Evolutionary conservation across 176 grass and related monocot species (phyloP).

Genomic region (sorghum (Sorghum bicolor)): Sorghum_bicolor_NCBIv3 NC_012875.2:43586001-43586500

Average conservation of each 20-base stretch:
- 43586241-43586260: background rate
- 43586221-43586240: too few species aligned
- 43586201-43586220: background rate
- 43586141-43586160: background rate
- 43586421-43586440: slow-evolving; percentile 7
- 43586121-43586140: background rate
- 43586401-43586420: slow-evolving; percentile 45
- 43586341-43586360: slow-evolving; percentile 53
- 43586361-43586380: slow-evolving; percentile 48
- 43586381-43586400: slow-evolving; percentile 26
- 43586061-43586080: background rate
- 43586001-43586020: background rate
- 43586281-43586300: slow-evolving; percentile 38
- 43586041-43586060: background rate
- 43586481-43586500: slow-evolving; percentile 42
- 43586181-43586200: background rate
- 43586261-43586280: background rate
- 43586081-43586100: background rate
- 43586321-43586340: slow-evolving; percentile 56
- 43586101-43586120: background rate
- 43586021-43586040: background rate
- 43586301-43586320: slow-evolving; percentile 46
- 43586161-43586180: background rate
- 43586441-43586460: slow-evolving; percentile 25
- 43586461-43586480: slow-evolving; percentile 46